A percentile compares a stretch with the other conserved stretches of the same genome.
phyloP scores from a whole-genome alignment of 2,329 filamentous ascomycete species.

The Ophiostoma ips region DNA sequence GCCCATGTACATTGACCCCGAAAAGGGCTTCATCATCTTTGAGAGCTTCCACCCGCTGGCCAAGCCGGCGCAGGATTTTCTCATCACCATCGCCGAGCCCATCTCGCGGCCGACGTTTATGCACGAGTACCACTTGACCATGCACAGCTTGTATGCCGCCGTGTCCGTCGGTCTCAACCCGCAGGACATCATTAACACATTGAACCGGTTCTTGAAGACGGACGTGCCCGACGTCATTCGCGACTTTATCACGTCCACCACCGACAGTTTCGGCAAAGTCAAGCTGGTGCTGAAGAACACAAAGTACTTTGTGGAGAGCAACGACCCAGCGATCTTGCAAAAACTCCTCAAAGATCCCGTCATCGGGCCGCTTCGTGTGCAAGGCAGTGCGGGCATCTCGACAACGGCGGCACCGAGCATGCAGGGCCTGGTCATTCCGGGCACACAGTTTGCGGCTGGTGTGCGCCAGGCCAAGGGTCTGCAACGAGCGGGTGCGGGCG shows the following conservation, averaged over 20 bases:
- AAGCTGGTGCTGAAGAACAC: constrained; percentile 92
- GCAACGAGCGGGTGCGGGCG: not conserved
- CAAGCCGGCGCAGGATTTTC: constrained; percentile 77
- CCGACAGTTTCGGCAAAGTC: constrained; percentile 86
- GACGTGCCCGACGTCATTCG: constrained; percentile 69
- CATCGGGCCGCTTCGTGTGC: constrained; percentile 67
- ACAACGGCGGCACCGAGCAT: constrained; percentile 75
- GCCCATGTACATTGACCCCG: constrained; percentile 85
- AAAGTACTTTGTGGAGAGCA: constrained; percentile 85
- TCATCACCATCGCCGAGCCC: constrained; percentile 92
- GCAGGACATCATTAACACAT: constrained; percentile 75
- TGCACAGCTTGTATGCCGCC: constrained; percentile 87
- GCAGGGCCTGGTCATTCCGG: constrained; percentile 78
- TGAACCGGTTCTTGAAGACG: constrained; percentile 82
- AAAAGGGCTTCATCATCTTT: constrained; percentile 74
- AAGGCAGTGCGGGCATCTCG: constrained; percentile 50
- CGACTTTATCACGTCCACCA: constrained; percentile 65
- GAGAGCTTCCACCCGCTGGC: constrained; percentile 89
- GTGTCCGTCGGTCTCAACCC: constrained; percentile 88
- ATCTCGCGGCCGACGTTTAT: constrained; percentile 78
- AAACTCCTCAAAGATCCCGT: constrained; percentile 71
- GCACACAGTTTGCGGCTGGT: constrained; percentile 84
- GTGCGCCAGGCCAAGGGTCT: constrained; percentile 53
- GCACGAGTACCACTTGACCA: constrained; percentile 85
- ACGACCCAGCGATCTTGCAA: constrained; percentile 75